phyloP scores from a whole-genome alignment of 1,139 yeast genomes.

The Sugiyamaella paludigena region DNA sequence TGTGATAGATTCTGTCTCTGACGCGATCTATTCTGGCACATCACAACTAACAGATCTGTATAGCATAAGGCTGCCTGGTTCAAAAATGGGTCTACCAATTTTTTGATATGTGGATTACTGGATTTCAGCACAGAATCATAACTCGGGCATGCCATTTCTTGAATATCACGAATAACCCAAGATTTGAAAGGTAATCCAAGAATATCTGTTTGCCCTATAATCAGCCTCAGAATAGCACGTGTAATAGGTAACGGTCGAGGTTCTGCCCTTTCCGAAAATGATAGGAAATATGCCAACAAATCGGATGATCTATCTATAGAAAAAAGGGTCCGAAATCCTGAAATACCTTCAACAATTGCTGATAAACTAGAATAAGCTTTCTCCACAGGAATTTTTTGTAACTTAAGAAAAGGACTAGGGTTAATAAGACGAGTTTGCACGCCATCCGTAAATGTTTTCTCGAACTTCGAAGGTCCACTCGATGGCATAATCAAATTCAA shows the following conservation, averaged over 20 bases:
- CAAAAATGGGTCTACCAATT: slow-evolving; percentile 27
- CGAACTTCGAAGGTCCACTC: slow-evolving; percentile 10
- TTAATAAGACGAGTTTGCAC: slow-evolving; percentile 34
- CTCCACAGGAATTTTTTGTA: slow-evolving; percentile 19
- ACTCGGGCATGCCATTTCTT: slow-evolving; percentile 31
- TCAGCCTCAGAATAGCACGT: slow-evolving; percentile 33
- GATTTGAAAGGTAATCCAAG: slow-evolving; percentile 23
- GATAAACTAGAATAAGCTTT: slow-evolving; percentile 28
- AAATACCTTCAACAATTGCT: slow-evolving; percentile 24
- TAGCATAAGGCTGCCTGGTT: slow-evolving; percentile 34
- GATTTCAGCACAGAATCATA: slow-evolving; percentile 20
- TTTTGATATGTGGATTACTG: slow-evolving; percentile 15
- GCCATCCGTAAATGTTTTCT: slow-evolving; percentile 23
- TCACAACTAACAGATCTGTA: slow-evolving; percentile 51
- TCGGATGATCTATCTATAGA: slow-evolving; percentile 29
- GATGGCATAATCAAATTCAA: slow-evolving; percentile 7
- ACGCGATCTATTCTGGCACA: slow-evolving; percentile 75
- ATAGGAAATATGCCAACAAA: slow-evolving; percentile 33
- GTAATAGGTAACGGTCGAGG: slow-evolving; percentile 31
- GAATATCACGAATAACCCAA: slow-evolving; percentile 37
- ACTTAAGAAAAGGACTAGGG: slow-evolving; percentile 33
- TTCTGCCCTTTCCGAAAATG: slow-evolving; percentile 24
- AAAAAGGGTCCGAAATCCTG: slow-evolving; percentile 20
- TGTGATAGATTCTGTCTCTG: slow-evolving; percentile 71
- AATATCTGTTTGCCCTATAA: slow-evolving; percentile 19